phyloP scores from a whole-genome alignment of 1,284 basidiomycete genomes.

The Leucoagaricus sp. region DNA sequence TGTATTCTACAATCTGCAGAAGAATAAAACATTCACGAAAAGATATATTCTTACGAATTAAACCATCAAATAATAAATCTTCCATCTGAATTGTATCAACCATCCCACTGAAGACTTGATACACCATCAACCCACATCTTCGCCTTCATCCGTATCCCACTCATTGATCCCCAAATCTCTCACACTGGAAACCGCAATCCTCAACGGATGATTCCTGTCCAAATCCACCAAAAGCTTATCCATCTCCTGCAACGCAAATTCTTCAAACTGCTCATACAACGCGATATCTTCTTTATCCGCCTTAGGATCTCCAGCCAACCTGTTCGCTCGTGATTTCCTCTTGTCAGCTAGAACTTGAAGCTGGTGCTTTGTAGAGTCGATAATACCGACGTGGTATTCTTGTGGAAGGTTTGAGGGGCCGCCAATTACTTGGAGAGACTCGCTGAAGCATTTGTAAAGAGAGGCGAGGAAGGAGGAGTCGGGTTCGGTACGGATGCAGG shows the following conservation, averaged over 20 bases:
- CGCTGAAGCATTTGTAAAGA: conserved; percentile 75
- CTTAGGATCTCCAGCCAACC: conserved; percentile 40
- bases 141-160: conserved; percentile 49
- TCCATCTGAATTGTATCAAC: no score
- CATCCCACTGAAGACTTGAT: background rate
- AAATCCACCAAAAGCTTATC: conserved; percentile 55
- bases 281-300: conserved; percentile 73
- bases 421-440: conserved; percentile 66
- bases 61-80: no score
- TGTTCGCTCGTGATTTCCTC: conserved; percentile 53
- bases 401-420: conserved; percentile 50
- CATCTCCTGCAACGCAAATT: conserved; percentile 77
- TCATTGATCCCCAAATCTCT: conserved; percentile 53
- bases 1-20: no score
- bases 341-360: conserved; percentile 66
- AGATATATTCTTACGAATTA: no score
- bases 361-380: conserved; percentile 71
- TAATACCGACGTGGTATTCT: conserved; percentile 52
- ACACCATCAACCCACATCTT: conserved; percentile 23
- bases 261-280: conserved; percentile 73
- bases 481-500: conserved; percentile 63
- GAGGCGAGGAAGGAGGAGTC: conserved; percentile 77
- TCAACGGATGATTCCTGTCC: conserved; percentile 57
- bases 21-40: no score
- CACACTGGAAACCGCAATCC: conserved; percentile 71